Base-by-base conservation (phyloP, 768 basidiomycete species). In the Calocybe cyanea region DNA sequence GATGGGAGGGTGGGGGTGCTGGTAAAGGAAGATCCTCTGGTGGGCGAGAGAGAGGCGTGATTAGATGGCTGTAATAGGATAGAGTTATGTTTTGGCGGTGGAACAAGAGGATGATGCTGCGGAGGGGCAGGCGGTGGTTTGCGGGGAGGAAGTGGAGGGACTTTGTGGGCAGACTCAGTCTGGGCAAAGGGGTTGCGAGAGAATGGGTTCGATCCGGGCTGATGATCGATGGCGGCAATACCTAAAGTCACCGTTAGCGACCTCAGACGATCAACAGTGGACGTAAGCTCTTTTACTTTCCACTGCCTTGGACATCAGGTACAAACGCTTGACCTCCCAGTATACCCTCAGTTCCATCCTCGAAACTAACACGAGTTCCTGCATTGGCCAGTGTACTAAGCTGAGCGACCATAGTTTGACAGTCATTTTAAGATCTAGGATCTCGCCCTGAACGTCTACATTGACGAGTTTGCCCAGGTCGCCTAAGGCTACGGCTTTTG, bases 261-360 rank as follows among this genome's bases (percentile, higher is more conserved):
- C n/a, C n/a, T n/a, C n/a, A n/a, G 17, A 7, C 14, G 14, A 35
- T n/a, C 31, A n/a, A 35, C 7, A 6, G 17, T 18, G 14, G 34
- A 5, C 7, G 13, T 35, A n/a, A 32, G 31, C 8, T 8, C 51
- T 49, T 45, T 10, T 15, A 47, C 87, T 75, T 93, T 92, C 92
- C 92, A 93, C 73, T 92, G 43, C 92, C 92, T 61, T 92, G 85
- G 0, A 94, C 92, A 38, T 87, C 91, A 15, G 87, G 85, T 0
- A 95, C 93, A 46, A 73, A 78, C 2, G 93, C 93, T 62, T 96
- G 93, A n/a, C 93, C 93, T 49, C 93, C 94, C 63, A 97, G 74
- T 38, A 90, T 95, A 63, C 92, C 92, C 62, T 93, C 87, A 28
- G 85, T 92, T 35, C 92, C 92, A 52, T 94, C 92, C 63, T 96